Evolutionary conservation across 1,284 basidiomycete genomes (phyloP), one percentile per base, ranked within the genome.

Genomic region (Rhodotorula glutinis): DNA sequence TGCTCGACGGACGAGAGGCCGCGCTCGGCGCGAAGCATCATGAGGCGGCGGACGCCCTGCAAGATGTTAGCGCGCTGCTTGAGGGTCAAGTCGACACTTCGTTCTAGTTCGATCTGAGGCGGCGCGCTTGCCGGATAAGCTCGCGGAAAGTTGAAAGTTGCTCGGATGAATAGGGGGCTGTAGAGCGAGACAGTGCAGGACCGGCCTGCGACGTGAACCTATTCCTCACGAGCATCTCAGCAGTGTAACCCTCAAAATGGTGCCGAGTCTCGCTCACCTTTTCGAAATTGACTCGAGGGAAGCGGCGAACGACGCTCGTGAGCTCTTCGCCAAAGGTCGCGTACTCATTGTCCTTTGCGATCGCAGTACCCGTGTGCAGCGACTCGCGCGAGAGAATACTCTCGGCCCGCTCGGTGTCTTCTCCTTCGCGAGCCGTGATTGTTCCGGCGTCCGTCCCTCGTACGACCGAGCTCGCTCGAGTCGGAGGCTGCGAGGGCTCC

Each of bases 111-210:
- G 55, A 94, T 85, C 3, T 83, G 83, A 0, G 92, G 91, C 60
- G 86, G 81, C 0, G 74, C 70, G 0, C 81, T 81, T 29, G 86
- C 83, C 0, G 92, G 92, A 75, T 97, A 97, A 56, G 85, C 85
- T 41, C 85, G 83, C 1, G 93, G 92, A 76, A 96, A 96, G 2
- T 86, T 87, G 80, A 95, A 94, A 9, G 90, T 88, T n/a, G 94
- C 85, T 1, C 93, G 87, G 62, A 95, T 86, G 80, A 91, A 92
- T 8, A 89, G 67, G 2, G 92, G 92, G 0, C 91, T 91, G 74
- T 92, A 88, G 56, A 96, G 81, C 13, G 91, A 89, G 61, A 96
- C 83, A 2, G 91, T 93, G 72, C 91, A 91, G 23, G 86, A 89
- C 38, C 91, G 74, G 14, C 74, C 91, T 7, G 83, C 83, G 52